phyloP scores from a whole-genome alignment of 495 filamentous ascomycete species.

The Bacidia rubella region DNA sequence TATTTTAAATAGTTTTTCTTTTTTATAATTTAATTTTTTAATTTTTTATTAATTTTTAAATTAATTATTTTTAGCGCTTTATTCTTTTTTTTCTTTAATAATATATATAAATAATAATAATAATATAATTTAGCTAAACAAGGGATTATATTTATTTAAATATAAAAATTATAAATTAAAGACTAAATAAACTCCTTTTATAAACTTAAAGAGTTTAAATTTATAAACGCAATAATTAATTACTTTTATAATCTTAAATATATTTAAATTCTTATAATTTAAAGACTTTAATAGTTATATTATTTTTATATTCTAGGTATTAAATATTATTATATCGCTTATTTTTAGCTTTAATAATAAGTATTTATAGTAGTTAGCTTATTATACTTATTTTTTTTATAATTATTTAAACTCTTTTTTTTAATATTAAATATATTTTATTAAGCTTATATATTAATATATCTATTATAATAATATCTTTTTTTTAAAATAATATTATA shows the following conservation, averaged over 20 bases:
- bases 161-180: neutral
- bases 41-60: neutral
- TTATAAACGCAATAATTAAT: neutral
- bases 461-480: neutral
- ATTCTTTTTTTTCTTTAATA: neutral
- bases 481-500: neutral
- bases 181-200: neutral
- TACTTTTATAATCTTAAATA: slow-evolving; percentile 2
- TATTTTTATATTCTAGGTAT: neutral
- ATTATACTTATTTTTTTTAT: neutral
- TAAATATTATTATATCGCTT: neutral
- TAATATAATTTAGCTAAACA: neutral
- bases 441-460: neutral
- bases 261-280: neutral
- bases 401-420: neutral
- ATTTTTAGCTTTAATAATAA: neutral
- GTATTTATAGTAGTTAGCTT: neutral
- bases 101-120: neutral
- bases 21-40: neutral
- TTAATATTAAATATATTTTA: neutral
- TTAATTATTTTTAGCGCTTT: neutral
- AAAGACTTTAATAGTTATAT: neutral
- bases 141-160: neutral
- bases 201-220: neutral
- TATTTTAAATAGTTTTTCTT: neutral